Percentiles rank a stretch among this genome's conserved stretches.
Conservation (phyloP, 805 yeast genomes). For the Saturnispora besseyi region DNA sequence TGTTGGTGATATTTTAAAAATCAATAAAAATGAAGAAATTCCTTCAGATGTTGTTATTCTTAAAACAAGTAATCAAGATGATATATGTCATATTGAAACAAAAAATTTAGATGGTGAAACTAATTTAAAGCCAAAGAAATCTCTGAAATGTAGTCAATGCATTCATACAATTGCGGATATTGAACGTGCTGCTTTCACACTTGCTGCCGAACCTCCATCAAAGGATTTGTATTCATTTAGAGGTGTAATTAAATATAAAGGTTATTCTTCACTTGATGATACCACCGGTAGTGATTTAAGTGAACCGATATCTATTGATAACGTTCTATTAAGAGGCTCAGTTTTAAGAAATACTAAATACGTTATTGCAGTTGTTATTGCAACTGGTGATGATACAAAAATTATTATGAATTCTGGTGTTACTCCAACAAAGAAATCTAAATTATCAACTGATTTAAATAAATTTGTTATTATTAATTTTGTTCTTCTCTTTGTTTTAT, state of each 20-base stretch:
- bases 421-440: constrained; percentile 65
- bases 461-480: constrained; percentile 59
- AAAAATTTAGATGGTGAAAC: constrained; percentile 72
- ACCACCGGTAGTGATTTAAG: constrained; percentile 25
- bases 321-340: constrained; percentile 62
- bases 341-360: constrained; percentile 67
- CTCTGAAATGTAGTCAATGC: constrained; percentile 41
- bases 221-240: constrained; percentile 54
- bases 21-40: constrained; percentile 66
- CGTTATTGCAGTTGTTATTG: constrained; percentile 66
- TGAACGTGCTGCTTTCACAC: constrained; percentile 45
- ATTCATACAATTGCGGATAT: constrained; percentile 52
- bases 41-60: constrained; percentile 67
- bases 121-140: constrained; percentile 51
- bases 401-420: constrained; percentile 71
- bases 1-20: constrained; percentile 67
- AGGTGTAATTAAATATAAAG: constrained; percentile 52
- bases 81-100: constrained; percentile 60
- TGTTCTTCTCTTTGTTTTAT: constrained; percentile 47
- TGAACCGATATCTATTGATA: constrained; percentile 56
- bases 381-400: constrained; percentile 69
- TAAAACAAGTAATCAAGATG: constrained; percentile 59
- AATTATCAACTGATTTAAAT: constrained; percentile 58
- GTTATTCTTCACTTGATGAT: constrained; percentile 27
- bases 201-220: constrained; percentile 70